Percentiles rank a stretch among this genome's conserved stretches.
phyloP scores from a whole-genome alignment of 805 yeast species.

The Saccharomycopsis javanensis region DNA sequence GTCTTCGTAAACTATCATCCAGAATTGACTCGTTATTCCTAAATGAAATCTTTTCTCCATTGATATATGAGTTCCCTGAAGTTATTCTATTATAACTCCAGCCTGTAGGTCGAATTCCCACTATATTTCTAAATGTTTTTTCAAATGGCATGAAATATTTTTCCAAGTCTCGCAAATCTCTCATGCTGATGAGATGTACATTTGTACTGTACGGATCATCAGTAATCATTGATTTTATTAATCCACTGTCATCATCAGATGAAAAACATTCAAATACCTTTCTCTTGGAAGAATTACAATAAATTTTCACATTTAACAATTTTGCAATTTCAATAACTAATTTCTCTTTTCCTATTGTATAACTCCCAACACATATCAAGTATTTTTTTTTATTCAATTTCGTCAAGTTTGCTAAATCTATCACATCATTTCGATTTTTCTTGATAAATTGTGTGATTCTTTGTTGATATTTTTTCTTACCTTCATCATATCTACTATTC shows the following conservation, averaged over 20 bases:
- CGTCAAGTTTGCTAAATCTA: not conserved
- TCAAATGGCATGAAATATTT: slow-evolving; percentile 41
- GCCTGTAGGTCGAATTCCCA: slow-evolving; percentile 84
- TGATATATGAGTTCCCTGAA: not conserved
- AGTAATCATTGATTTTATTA: slow-evolving; percentile 23
- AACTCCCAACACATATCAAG: slow-evolving; percentile 71
- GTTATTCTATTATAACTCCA: slow-evolving; percentile 44
- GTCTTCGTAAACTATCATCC: slow-evolving; percentile 18
- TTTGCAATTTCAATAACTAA: slow-evolving; percentile 61
- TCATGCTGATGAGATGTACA: slow-evolving; percentile 70
- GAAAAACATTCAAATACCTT: slow-evolving; percentile 35
- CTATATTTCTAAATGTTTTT: slow-evolving; percentile 43
- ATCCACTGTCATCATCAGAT: slow-evolving; percentile 6
- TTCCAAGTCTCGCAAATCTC: slow-evolving; percentile 27
- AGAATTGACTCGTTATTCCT: not conserved
- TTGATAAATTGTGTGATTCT: not conserved
- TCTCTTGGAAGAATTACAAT: slow-evolving; percentile 38
- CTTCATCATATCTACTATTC: not conserved
- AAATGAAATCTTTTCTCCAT: not conserved
- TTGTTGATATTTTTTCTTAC: not conserved
- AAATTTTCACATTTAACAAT: slow-evolving; percentile 42
- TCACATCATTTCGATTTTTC: not conserved
- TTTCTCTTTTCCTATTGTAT: slow-evolving; percentile 87
- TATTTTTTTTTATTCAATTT: slow-evolving; percentile 26
- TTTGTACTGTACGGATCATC: slow-evolving; percentile 38